A percentile compares a stretch with the other conserved stretches of the same genome.
These are phyloP conservation scores for Magnaporthales sp. DNA, from an alignment of 2,329 filamentous ascomycete genomes.

Conservation along the genomic window DNA sequence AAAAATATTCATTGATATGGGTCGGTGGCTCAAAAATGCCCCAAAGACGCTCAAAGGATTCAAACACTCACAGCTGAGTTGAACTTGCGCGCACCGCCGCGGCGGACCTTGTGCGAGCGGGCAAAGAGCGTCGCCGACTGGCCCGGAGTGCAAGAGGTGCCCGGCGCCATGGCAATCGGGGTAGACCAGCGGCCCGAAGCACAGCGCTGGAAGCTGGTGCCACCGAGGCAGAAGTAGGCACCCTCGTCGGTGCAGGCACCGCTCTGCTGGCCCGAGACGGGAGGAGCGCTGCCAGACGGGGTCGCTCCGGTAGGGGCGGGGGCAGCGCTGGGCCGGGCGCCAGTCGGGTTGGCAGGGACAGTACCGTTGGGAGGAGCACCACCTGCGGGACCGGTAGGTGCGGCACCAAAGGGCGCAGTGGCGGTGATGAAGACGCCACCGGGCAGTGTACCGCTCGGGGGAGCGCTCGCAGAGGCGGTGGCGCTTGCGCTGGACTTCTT, in stretches of 20 bases:
- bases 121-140: slow-evolving; percentile 3
- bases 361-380: neutral
- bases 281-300: slow-evolving; percentile 23
- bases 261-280: slow-evolving; percentile 10
- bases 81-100: neutral
- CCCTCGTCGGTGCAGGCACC: slow-evolving; percentile 47
- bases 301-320: slow-evolving; percentile 11
- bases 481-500: neutral
- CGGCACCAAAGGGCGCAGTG: neutral
- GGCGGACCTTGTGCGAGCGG: neutral
- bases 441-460: slow-evolving; percentile 15
- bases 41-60: neutral
- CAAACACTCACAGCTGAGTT: neutral
- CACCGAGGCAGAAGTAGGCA: slow-evolving; percentile 47
- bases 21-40: neutral
- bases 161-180: slow-evolving; percentile 38
- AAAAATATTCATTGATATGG: neutral
- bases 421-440: slow-evolving; percentile 35
- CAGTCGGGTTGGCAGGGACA: neutral
- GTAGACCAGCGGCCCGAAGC: slow-evolving; percentile 48
- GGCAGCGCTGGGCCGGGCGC: neutral
- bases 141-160: slow-evolving; percentile 36
- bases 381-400: slow-evolving; percentile 8
- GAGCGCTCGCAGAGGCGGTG: neutral
- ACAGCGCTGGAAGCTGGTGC: slow-evolving; percentile 51